Evolutionary conservation across 768 basidiomycete species (phyloP).

Genomic region (Suillus luteus): DNA sequence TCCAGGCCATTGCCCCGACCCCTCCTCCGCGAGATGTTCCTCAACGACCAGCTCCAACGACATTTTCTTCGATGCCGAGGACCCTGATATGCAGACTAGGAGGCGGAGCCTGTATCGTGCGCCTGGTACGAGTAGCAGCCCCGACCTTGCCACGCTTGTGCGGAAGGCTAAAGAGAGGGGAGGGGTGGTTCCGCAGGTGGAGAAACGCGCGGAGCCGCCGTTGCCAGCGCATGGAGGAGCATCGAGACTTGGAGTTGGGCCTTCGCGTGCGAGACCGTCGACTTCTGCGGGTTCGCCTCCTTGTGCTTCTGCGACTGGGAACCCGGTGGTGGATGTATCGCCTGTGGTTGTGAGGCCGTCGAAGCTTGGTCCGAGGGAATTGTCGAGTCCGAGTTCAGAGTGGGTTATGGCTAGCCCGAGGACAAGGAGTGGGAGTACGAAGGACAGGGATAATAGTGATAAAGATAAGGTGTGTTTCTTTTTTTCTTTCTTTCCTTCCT

Average conservation of each 20-base stretch:
- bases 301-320: conserved; percentile 25
- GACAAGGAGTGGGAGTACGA: conserved; percentile 41
- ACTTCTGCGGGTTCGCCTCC: conserved; percentile 37
- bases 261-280: conserved; percentile 43
- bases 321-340: conserved; percentile 40
- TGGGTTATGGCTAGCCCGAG: conserved; percentile 52
- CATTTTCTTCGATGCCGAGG: conserved; percentile 65
- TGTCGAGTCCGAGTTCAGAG: conserved; percentile 42
- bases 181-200: conserved; percentile 38
- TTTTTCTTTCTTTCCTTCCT: conserved; percentile 7
- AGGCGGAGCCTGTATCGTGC: conserved; percentile 86
- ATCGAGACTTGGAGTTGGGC: conserved; percentile 14
- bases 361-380: conserved; percentile 29
- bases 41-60: conserved; percentile 60
- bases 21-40: conserved; percentile 35
- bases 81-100: conserved; percentile 68
- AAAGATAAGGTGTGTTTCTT: conserved; percentile 49
- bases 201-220: conserved; percentile 46
- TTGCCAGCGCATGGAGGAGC: conserved; percentile 30
- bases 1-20: conserved; percentile 34
- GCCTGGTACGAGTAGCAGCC: conserved; percentile 87
- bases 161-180: conserved; percentile 80
- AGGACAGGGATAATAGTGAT: conserved; percentile 27
- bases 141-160: conserved; percentile 86
- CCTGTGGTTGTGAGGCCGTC: conserved; percentile 25